phyloP scores from a whole-genome alignment of 352 stramenopile genomes.

The Pythium sp. region DNA sequence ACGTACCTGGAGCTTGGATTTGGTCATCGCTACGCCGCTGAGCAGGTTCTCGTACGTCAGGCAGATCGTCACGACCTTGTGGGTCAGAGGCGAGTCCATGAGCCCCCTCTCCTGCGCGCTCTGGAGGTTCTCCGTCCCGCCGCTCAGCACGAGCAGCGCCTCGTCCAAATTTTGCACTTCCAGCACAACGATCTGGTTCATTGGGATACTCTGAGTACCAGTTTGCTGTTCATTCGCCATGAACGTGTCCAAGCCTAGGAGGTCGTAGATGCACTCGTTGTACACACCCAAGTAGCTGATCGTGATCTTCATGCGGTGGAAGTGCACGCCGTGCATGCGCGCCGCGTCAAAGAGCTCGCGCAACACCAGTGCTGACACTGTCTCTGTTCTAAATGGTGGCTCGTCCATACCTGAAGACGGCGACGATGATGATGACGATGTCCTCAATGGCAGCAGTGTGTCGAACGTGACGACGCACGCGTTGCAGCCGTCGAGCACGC shows the following conservation, averaged over 20 bases:
- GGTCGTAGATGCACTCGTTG: slow-evolving; percentile 93
- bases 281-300: slow-evolving; percentile 92
- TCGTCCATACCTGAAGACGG: background rate
- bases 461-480: slow-evolving; percentile 66
- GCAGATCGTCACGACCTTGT: slow-evolving; percentile 67
- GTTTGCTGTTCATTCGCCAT: slow-evolving; percentile 13
- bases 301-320: slow-evolving; percentile 55
- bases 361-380: slow-evolving; percentile 42
- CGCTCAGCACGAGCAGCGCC: slow-evolving; percentile 52
- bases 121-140: slow-evolving; percentile 47
- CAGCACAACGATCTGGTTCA: slow-evolving; percentile 56
- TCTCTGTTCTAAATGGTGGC: slow-evolving; percentile 6
- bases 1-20: slow-evolving; percentile 49
- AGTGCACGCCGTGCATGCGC: slow-evolving; percentile 28
- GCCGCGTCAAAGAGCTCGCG: slow-evolving; percentile 49
- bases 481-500: slow-evolving; percentile 63
- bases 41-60: slow-evolving; percentile 58
- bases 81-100: slow-evolving; percentile 37
- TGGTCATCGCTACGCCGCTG: slow-evolving; percentile 22
- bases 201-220: slow-evolving; percentile 5
- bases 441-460: slow-evolving; percentile 30
- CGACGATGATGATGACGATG: background rate
- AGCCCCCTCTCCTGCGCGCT: slow-evolving; percentile 19
- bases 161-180: slow-evolving; percentile 67
- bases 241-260: slow-evolving; percentile 70